phyloP scores from a whole-genome alignment of 352 stramenopile species.

The Phytophthora cactorum region DNA sequence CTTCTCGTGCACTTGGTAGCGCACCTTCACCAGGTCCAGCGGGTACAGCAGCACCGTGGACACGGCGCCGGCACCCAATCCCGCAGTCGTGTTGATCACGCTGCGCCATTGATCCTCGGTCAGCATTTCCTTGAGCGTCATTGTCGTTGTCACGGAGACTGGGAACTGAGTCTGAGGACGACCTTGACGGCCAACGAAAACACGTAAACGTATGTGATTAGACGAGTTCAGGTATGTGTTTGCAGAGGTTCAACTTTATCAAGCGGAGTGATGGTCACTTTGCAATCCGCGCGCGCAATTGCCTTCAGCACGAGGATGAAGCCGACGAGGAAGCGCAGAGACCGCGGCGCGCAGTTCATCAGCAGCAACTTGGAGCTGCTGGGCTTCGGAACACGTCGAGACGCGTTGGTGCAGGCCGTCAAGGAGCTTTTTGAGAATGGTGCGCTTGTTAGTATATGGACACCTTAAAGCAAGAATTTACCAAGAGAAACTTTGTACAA shows the following conservation, averaged over 20 bases:
- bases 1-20: conserved; percentile 96
- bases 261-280: conserved; percentile 29
- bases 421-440: conserved; percentile 89
- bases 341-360: conserved; percentile 62
- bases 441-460: conserved; percentile 13
- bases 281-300: conserved; percentile 7
- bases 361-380: conserved; percentile 73
- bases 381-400: conserved; percentile 63
- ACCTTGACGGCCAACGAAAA: not conserved
- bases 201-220: conserved; percentile 15
- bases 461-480: not conserved
- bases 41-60: conserved; percentile 93
- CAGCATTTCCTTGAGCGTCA: conserved; percentile 58
- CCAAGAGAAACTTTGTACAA: not conserved
- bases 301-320: conserved; percentile 1
- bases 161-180: conserved; percentile 22
- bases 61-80: conserved; percentile 77
- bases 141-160: conserved; percentile 9
- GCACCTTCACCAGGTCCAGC: conserved; percentile 97
- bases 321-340: conserved; percentile 24
- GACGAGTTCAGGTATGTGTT: conserved; percentile 16
- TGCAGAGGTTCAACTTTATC: conserved; percentile 32
- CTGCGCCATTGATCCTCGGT: conserved; percentile 68
- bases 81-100: conserved; percentile 71
- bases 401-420: conserved; percentile 75